These are phyloP conservation scores for Trichoderma virens DNA, from an alignment of 495 filamentous ascomycete species.

Conservation along the genomic window DNA sequence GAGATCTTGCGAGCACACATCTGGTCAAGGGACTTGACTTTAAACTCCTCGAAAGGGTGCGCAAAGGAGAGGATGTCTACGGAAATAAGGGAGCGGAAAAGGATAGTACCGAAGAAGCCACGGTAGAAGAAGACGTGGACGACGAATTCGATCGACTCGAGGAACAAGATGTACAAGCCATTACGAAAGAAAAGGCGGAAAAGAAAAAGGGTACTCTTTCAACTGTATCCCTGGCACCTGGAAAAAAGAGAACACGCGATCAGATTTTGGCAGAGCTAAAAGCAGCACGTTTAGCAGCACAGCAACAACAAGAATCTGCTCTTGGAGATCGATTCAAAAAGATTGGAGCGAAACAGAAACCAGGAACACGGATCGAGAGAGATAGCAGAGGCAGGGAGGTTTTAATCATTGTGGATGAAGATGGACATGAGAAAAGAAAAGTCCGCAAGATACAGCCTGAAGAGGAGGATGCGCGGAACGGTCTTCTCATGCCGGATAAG, in stretches of 20 bases:
- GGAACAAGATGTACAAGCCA: constrained; percentile 50
- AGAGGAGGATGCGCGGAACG: constrained; percentile 34
- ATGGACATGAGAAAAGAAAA: constrained; percentile 85
- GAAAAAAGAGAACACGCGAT: constrained; percentile 67
- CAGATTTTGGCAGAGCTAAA: constrained; percentile 78
- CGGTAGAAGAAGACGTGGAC: constrained; percentile 46
- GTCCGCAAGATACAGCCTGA: constrained; percentile 48
- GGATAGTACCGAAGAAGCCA: constrained; percentile 19
- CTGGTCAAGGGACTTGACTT: constrained; percentile 89
- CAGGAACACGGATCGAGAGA: constrained; percentile 59
- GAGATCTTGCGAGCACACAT: constrained; percentile 71
- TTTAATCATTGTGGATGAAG: constrained; percentile 74
- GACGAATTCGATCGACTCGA: constrained; percentile 72
- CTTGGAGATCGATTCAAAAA: constrained; percentile 78
- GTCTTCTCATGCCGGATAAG: constrained; percentile 56
- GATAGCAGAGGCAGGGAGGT: constrained; percentile 74
- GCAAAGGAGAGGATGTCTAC: constrained; percentile 66
- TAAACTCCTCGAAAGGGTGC: constrained; percentile 65
- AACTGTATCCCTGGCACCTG: constrained; percentile 48
- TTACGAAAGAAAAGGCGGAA: constrained; percentile 48
- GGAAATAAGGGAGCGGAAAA: constrained; percentile 21
- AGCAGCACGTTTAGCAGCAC: constrained; percentile 58
- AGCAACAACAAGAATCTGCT: constrained; percentile 45
- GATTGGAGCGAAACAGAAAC: constrained; percentile 58
- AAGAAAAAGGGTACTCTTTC: constrained; percentile 72